These are phyloP conservation scores for Scleroderma citrinum DNA, from an alignment of 768 basidiomycete genomes.

Conservation along the genomic window DNA sequence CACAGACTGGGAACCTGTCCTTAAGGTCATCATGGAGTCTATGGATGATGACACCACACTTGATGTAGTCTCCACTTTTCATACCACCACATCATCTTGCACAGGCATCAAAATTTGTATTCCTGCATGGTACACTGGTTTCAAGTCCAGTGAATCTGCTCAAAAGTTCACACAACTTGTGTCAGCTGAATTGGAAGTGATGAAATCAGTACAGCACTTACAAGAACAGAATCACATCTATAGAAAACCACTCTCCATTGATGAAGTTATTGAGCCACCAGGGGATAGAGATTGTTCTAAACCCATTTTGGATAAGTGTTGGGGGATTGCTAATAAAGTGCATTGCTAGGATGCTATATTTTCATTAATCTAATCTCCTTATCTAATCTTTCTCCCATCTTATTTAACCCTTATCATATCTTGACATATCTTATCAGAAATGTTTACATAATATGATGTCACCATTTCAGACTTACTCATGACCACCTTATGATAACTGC, in stretches of 20 bases:
- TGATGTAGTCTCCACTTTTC: not conserved
- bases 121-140: not conserved
- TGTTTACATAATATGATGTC: no score
- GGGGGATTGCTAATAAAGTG: constrained; percentile 1
- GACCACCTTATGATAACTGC: no score
- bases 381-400: no score
- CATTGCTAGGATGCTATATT: no score
- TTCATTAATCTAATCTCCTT: no score
- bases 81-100: not conserved
- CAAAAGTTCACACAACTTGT: not conserved
- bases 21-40: constrained; percentile 8
- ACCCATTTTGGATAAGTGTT: not conserved
- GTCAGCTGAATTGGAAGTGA: constrained; percentile 6
- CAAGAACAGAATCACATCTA: constrained; percentile 9
- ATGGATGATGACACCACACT: not conserved
- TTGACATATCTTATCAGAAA: no score
- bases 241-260: constrained; percentile 5
- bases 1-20: constrained; percentile 2
- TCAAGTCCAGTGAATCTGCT: not conserved
- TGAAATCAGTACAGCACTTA: constrained; percentile 10
- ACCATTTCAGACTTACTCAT: no score
- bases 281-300: constrained; percentile 8
- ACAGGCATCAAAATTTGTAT: not conserved
- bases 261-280: constrained; percentile 12
- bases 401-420: no score